Base-by-base conservation (phyloP, 768 basidiomycete species). In the Amanita thiersii region DNA sequence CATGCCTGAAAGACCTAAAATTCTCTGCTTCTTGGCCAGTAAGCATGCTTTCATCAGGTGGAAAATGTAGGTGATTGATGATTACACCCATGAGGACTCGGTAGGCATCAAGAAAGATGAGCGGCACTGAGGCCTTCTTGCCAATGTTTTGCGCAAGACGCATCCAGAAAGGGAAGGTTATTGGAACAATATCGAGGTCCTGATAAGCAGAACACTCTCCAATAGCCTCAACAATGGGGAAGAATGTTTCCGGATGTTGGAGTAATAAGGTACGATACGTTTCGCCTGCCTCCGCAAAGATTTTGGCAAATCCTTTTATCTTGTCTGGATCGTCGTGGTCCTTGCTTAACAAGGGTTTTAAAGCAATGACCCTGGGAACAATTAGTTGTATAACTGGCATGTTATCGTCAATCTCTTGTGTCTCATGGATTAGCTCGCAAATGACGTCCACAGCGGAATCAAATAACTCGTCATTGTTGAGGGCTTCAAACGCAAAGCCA, bases 131-230 rank as follows among this genome's bases (percentile, higher is more conserved):
- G 0, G 76, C 61, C 50, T 72, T 78, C 64, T 90, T 92, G 39
- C 82, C 81, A 18, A 98, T 78, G 41, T 77, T 81, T 54, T 88
- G 84, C n/a, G 92, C 86, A 25, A 99, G 81, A 12, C 86, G 82
- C 79, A 90, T 92, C 96, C 96, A 99, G 70, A 99, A 98, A 20
- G 85, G 81, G 69, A 98, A 97, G 8, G 96, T 98, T 60, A 98
- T 93, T 3, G 86, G 88, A 20, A 96, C 93, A 54, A 98, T 86
- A 56, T 98, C 96, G 44, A 98, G 81, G 57, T 97, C 91, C 11
- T 75, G 75, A 63, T 88, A 94, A 1, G 88, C 87, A 10, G 96
- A 85, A 56, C 94, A 98, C 54, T 85, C 77, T 6, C 86, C 86
- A 50, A 99, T 93, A 17, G 91, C 93, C 52, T 94, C 85, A 15